Percentiles rank a stretch among this genome's conserved stretches.
Evolutionary conservation across 2,329 filamentous ascomycete genomes (phyloP).

Genomic region (Elsinoe necatrix): DNA sequence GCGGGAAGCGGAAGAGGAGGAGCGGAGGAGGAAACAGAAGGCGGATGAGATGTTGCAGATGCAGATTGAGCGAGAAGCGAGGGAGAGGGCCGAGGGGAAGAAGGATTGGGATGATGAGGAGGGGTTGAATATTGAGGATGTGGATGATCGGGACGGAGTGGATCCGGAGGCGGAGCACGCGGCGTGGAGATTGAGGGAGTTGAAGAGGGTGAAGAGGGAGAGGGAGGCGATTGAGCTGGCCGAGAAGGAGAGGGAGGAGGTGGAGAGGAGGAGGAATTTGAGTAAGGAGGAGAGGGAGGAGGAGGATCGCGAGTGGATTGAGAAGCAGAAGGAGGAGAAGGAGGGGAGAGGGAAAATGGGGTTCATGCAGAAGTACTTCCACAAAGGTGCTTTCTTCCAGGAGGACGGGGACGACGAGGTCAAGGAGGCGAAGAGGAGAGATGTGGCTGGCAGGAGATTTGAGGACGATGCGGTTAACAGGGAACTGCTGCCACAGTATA

Average conservation of each 20-base stretch:
- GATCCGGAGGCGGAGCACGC: conserved; percentile 84
- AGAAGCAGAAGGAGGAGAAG: conserved; percentile 66
- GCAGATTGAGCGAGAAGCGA: conserved; percentile 73
- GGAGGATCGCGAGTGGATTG: conserved; percentile 73
- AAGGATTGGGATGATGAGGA: conserved; percentile 76
- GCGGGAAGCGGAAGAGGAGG: conserved; percentile 40
- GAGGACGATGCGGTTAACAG: conserved; percentile 76
- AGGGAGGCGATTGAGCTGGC: conserved; percentile 73
- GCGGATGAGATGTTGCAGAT: conserved; percentile 77
- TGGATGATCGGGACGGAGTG: conserved; percentile 81
- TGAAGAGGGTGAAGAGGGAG: conserved; percentile 79
- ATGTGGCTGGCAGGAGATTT: conserved; percentile 78
- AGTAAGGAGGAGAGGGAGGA: conserved; percentile 76
- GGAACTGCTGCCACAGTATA: conserved; percentile 76
- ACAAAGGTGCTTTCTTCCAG: conserved; percentile 92
- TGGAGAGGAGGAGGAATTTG: conserved; percentile 79
- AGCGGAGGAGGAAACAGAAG: conserved; percentile 57
- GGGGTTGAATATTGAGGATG: conserved; percentile 52
- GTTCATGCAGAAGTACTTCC: conserved; percentile 93
- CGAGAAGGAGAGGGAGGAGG: conserved; percentile 78
- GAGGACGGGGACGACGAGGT: conserved; percentile 59
- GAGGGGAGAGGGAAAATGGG: conserved; percentile 70
- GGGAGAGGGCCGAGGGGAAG: conserved; percentile 64
- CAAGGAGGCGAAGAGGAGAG: conserved; percentile 66
- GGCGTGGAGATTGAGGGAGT: conserved; percentile 88